A percentile compares a stretch with the other conserved stretches of the same genome.
phyloP scores from a whole-genome alignment of 2,329 filamentous ascomycete species.

The Teratosphaeria zuluensis region DNA sequence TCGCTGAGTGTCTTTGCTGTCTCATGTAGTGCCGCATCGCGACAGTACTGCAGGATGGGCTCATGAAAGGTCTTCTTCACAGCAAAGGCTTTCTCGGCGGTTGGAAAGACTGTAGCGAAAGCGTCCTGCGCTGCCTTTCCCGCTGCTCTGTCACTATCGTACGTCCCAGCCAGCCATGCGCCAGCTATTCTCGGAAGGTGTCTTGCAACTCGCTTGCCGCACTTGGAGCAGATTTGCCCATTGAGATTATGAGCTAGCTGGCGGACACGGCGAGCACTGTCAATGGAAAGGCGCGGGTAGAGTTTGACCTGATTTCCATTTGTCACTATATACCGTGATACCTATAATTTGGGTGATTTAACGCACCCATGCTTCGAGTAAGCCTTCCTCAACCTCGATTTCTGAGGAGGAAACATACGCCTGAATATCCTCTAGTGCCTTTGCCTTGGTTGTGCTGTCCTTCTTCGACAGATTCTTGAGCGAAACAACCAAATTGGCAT shows the following conservation, averaged over 20 bases:
- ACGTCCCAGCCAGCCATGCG: conserved; percentile 83
- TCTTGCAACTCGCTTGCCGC: conserved; percentile 74
- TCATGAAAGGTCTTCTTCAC: conserved; percentile 76
- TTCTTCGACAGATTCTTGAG: conserved; percentile 92
- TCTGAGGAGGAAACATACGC: conserved; percentile 50
- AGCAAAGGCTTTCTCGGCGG: conserved; percentile 64
- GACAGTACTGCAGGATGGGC: conserved; percentile 72
- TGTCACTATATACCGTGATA: conserved; percentile 22
- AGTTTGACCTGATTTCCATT: conserved; percentile 56
- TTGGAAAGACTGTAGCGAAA: conserved; percentile 63
- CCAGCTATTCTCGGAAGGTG: conserved; percentile 69
- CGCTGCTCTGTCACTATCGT: conserved; percentile 73
- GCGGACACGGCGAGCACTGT: conserved; percentile 76
- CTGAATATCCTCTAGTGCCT: conserved; percentile 78
- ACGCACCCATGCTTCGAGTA: conserved; percentile 84
- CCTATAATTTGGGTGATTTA: not conserved
- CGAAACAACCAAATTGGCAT: conserved; percentile 75
- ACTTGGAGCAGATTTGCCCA: conserved; percentile 46
- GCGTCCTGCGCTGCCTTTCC: conserved; percentile 69
- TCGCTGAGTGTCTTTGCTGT: conserved; percentile 77
- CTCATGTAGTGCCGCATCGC: conserved; percentile 66
- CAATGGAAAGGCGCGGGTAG: conserved; percentile 83
- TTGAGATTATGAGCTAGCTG: conserved; percentile 76
- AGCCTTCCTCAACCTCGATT: conserved; percentile 60
- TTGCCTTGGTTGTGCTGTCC: conserved; percentile 83